Evolutionary conservation across 352 stramenopile species (phyloP), one percentile per base, ranked within the genome.

Genomic region (Pythium myriotylum): DNA sequence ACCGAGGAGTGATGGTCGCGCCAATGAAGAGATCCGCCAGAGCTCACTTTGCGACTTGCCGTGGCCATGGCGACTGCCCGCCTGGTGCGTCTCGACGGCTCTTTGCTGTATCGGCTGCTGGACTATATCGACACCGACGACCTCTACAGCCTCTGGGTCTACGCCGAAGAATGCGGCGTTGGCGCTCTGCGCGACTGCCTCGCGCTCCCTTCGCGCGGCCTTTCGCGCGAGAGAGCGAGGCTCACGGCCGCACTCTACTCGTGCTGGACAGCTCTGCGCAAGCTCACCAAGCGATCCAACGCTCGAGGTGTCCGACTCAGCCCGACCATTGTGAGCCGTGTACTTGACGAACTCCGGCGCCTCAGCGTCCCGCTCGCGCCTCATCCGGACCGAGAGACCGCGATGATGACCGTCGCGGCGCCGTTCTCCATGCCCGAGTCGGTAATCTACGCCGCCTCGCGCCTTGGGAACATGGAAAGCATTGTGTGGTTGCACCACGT

Each of bases 401-500:
- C 48, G 9, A 54, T 54, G 46, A 24, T n/a, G 7, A 40, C 46
- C 8, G 24, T 26, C 7, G 46, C 46, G 3, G 8, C 14, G 2
- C 10, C 26, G 1, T 10, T n/a, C 10, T 40, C 46, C 0, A 8
- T 52, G 6, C 46, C 46, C 4, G 13, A 39, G 48, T 54, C 16
- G 13, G 48, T 54, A 16, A 41, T 59, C 39, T 51, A 51, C 20
- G 40, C 41, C 3, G 52, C 52, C 10, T 40, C 41, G 41, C 39
- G 26, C 7, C 26, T 13, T 16, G 52, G 52, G 1, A 32, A 52
- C 23, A 27, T 59, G 35, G 52, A 50, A 41, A 59, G 52, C 13
- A 40, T 59, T 4, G 27, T 59, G 17, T 59, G 52, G 52, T 12
- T 59, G 20, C 52, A 59, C 22, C 2, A 59, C 5, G n/a, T 59